Evolutionary conservation across 169 alveolate genomes (phyloP), one percentile per base, ranked within the genome.

Genomic region (Pseudocohnilembus persalinus): DNA sequence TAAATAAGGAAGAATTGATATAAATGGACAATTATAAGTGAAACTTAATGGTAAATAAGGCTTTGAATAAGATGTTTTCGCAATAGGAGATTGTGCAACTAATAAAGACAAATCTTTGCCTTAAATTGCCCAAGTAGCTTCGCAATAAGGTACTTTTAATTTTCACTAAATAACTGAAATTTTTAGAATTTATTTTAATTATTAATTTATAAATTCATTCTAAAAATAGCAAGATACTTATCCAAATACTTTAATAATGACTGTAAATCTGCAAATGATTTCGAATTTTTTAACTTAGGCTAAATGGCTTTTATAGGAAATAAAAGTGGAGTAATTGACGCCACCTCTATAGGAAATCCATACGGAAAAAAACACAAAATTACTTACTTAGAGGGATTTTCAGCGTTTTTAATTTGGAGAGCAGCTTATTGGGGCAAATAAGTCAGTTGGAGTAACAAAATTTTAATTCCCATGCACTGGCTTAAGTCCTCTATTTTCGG

Each of bases 401-500:
- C 29, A 26, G 81, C 81, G 6, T 76, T 76, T 34, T 34, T 76
- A 31, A 29, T 34, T 31, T 76, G 81, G 81, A 29, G 81, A 29
- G 15, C 49, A 26, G 81, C 63, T 1, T 76, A 76, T 76, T 76
- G 81, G 81, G 34, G 68, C 4, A 30, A 76, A 26, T 34, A 76
- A 29, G 81, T 76, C 33, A 30, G 68, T 25, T 76, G 4, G 68
- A 30, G 68, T 26, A 76, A 76, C 33, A 76, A 76, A 76, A 31
- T 76, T 24, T 29, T 76, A 24, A 76, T 76, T 34, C 81, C 81
- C n/a, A 30, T 76, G 49, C 30, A 76, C 29, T 76, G 68, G 68
- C 20, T 49, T 49, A 49, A 49, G 20, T 11, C 26, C 20, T 49
- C 4, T 49, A 49, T 49, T 11, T 49, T 49, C 20, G 68, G 68